phyloP scores from a whole-genome alignment of 78 protist genomes.

The Guillardia theta region DNA sequence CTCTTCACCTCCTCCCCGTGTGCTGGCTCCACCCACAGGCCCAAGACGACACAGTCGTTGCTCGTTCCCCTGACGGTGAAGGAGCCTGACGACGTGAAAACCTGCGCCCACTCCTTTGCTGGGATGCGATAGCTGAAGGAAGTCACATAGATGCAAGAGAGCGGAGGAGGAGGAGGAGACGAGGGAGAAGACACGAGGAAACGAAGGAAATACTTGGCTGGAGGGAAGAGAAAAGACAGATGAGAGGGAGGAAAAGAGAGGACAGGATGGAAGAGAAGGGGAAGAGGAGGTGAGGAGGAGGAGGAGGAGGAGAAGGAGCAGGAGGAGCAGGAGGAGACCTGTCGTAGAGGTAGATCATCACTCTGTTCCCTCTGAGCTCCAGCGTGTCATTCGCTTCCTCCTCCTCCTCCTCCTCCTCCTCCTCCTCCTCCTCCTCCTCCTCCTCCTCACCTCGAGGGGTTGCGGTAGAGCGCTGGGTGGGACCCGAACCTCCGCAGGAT shows the following conservation, averaged over 20 bases:
- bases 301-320: not conserved
- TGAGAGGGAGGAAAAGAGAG: not conserved
- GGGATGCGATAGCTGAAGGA: not conserved
- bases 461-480: too few species aligned
- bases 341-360: too few species aligned
- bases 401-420: too few species aligned
- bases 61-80: conserved; percentile 5
- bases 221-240: not conserved
- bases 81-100: too few species aligned
- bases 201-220: not conserved
- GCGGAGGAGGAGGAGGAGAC: not conserved
- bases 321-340: not conserved
- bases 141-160: not conserved
- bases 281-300: not conserved
- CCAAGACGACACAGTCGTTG: not conserved
- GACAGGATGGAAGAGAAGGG: not conserved
- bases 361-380: too few species aligned
- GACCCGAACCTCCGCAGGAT: too few species aligned
- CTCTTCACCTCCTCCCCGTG: not conserved
- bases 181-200: not conserved
- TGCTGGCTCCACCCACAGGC: not conserved
- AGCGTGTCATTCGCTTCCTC: too few species aligned
- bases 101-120: too few species aligned
- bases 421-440: too few species aligned
- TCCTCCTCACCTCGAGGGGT: too few species aligned